Base-by-base conservation (phyloP, 805 yeast species). In the Hanseniaspora singularis region DNA sequence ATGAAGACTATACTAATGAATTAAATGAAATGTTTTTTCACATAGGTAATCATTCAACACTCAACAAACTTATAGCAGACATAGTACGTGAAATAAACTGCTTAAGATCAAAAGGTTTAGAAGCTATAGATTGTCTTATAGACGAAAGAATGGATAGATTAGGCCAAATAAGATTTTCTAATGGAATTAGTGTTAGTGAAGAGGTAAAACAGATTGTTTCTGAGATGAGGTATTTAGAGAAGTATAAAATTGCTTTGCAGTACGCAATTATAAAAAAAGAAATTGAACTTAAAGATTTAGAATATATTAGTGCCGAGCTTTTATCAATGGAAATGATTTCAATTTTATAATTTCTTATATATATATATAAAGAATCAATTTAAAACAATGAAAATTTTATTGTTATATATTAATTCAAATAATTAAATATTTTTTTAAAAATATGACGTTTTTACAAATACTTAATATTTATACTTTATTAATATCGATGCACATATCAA, bases 251-350 rank as follows among this genome's bases (percentile, higher is more conserved):
- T 5, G 46, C 37, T 5, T 23, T 27, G 6, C 37, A 34, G 7
- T 42, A 42, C 18, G 19, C 19, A 11, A 28, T 34, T 42, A 40
- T 42, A 1, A 28, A 42, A 19, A 34, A 19, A 23, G 46, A 42
- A 27, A 42, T 42, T n/a, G 28, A 42, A 28, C 23, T 42, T 4
- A 33, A 42, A 11, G 40, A 34, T 20, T 20, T 42, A 22, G 46
- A 42, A 24, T 42, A 34, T n/a, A 34, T 42, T 16, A 42, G 46
- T 20, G 46, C 46, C 7, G 46, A 42, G 10, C 40, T 42, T 14
- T 12, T 42, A 16, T n/a, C 40, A 3, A 42, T 42, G 46, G 46
- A 42, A 28, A 42, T 42, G 39, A 26, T 15, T 15, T 42, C 46
- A 27, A 34, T 42, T 27, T 20, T 42, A n/a, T 42, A 28, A 16